A percentile compares a stretch with the other conserved stretches of the same genome.
phyloP scores from a whole-genome alignment of 257 asterid species.

The Lithospermum erythrorhizon region DNA sequence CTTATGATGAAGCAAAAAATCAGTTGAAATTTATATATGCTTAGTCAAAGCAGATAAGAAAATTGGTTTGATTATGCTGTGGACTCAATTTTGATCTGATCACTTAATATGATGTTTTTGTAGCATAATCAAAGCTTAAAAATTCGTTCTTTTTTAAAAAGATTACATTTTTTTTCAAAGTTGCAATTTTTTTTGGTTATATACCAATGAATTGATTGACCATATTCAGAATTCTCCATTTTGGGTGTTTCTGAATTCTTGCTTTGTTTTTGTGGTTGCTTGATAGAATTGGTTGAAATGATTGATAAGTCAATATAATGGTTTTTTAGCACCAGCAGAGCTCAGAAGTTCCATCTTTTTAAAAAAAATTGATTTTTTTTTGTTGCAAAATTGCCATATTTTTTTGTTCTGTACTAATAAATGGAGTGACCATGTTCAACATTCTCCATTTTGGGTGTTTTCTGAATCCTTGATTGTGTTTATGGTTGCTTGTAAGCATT shows the following conservation, averaged over 20 bases:
- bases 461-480: conserved; percentile 7
- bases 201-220: conserved; percentile 6
- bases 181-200: conserved; percentile 2
- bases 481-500: not conserved
- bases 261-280: not conserved
- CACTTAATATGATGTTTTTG: conserved; percentile 11
- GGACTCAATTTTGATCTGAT: not conserved
- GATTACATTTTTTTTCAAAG: not conserved
- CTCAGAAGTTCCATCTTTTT: conserved; percentile 8
- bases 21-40: not conserved
- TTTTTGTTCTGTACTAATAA: conserved; percentile 3
- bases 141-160: conserved; percentile 6
- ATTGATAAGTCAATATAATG: conserved; percentile 7
- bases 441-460: not conserved
- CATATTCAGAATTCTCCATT: not conserved
- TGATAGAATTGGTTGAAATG: conserved; percentile 6
- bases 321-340: conserved; percentile 8
- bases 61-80: not conserved
- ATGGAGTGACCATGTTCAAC: conserved; percentile 6
- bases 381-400: not conserved
- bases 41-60: not conserved
- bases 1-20: too few species aligned
- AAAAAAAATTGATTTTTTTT: not conserved
- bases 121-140: conserved; percentile 6
- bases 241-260: not conserved